Base-by-base conservation (phyloP, 2,329 filamentous ascomycete genomes). In the Aschersonia sp. region DNA sequence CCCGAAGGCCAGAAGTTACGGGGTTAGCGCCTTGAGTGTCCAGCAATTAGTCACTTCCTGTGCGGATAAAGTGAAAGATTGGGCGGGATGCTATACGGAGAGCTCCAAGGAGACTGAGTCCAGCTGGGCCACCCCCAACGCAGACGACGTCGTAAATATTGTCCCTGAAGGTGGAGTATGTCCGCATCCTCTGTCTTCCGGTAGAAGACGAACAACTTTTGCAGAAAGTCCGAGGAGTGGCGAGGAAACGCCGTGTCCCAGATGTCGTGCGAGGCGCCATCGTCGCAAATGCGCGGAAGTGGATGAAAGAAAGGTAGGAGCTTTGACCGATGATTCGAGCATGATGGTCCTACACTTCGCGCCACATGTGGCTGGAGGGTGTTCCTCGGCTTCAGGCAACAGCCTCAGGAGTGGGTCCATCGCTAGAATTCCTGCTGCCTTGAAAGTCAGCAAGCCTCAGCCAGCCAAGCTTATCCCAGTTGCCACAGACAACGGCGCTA, bases 101-200 rank as follows among this genome's bases (percentile, higher is more conserved):
- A 55, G 85, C 83, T 50, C 84, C 77, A 48, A 89, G 68, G 32
- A 94, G 75, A 58, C 87, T 94, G 49, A 98, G 72, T 48, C 90
- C 90, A 43, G 88, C 88, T 30, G 89, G 88, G 5, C 89, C 88
- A 51, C 88, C 89, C 51, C 88, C 88, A 47, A 95, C 84, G 58
- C 87, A 92, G 52, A 95, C 87, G 32, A 95, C 84, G 75, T 95
- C 88, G 69, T 92, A 95, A 57, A 95, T 81, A 54, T 94, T 85
- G 9, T 80, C 78, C 9, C 65, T 56, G 10, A 62, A 52, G 42
- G 63, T 70, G 30, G 70, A 62, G 50, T 70, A 76, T 40, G 63
- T 54, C 49, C 71, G 60, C 49, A 61, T 61, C 30, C 59, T 51
- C 50, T 65, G 65, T 40, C 54, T 56, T 47, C 59, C 60, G n/a